Evolutionary conservation across 1,284 basidiomycete genomes (phyloP), one percentile per base, ranked within the genome.

Genomic region (Termitomyces sp.): DNA sequence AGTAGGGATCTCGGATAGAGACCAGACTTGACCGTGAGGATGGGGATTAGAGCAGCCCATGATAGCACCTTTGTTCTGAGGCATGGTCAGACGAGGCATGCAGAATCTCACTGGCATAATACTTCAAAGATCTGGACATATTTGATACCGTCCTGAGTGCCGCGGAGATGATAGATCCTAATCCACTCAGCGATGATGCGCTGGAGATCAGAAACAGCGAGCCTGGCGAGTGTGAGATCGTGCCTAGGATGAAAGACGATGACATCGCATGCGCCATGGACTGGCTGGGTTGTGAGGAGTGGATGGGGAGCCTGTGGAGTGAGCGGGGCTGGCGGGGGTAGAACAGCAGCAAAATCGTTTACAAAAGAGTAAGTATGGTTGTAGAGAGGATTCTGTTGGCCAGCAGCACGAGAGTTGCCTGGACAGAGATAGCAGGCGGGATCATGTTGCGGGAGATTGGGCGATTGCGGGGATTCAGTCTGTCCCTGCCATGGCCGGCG

Each of bases 31-130:
- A 11, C 93, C 92, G 67, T 97, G 95, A 0, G 95, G 93, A 65
- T 97, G 95, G 18, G 94, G 93, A 64, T 97, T 97, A 9, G 90
- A 93, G 65, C 93, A 96, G 7, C 95, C 95, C 95, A 97, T 97
- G 73, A 94, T 93, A 2, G 86, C 73, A 5, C 94, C 95, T 69
- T 96, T 96, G 72, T 97, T 97, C 88, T 97, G 58, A 40, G 5
- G 6, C 26, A 43, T 2, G 11, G 19, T 50, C 10, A 47, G 37
- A 40, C 30, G 34, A 3, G 10, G 14, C 6, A 14, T 21, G 11
- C 19, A 18, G 21, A 14, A 21, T 5, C 31, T 30, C 2, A n/a
- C 24, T 21, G 21, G 21, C 21, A 24, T 18, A 1, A 31, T 71
- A 86, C 90, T 83, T 93, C 91, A 63, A 91, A 95, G 39, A 95